phyloP scores from a whole-genome alignment of 2,329 filamentous ascomycete genomes.

The Xylariaceae sp. region DNA sequence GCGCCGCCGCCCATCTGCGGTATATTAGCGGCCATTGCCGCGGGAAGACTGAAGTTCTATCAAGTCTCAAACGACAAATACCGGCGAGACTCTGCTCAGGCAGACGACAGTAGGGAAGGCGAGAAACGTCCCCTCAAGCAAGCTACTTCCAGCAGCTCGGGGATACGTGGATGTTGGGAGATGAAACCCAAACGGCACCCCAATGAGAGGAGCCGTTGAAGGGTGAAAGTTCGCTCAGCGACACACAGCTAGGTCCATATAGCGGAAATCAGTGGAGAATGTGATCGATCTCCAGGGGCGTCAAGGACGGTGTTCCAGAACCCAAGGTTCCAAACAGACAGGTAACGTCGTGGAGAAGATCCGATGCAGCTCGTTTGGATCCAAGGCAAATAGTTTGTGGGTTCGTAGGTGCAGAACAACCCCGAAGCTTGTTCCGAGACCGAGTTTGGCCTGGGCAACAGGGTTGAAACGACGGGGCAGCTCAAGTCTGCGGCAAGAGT shows the following conservation, averaged over 20 bases:
- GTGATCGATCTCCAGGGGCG: background rate
- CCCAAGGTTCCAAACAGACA: background rate
- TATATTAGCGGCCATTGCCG: constrained; percentile 59
- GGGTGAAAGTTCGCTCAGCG: constrained; percentile 16
- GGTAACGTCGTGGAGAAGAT: background rate
- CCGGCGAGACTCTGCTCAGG: background rate
- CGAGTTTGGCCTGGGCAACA: background rate
- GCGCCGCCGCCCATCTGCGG: constrained; percentile 51
- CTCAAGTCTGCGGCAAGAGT: constrained; percentile 2
- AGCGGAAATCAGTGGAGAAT: constrained; percentile 4
- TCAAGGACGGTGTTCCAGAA: background rate
- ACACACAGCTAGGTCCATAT: constrained; percentile 21
- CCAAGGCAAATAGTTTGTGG: background rate
- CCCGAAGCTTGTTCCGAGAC: background rate
- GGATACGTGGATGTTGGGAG: background rate
- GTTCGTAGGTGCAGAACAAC: background rate
- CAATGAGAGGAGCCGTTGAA: constrained; percentile 16
- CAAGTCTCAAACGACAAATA: constrained; percentile 11
- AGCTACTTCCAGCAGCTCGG: background rate
- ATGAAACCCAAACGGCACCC: constrained; percentile 1
- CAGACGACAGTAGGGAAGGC: background rate
- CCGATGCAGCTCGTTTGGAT: background rate
- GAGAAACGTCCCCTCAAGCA: background rate
- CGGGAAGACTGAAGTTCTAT: constrained; percentile 25
- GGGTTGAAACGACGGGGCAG: background rate